Evolutionary conservation across 1,139 yeast genomes (phyloP).

Genomic region (Taphrina deformans): DNA sequence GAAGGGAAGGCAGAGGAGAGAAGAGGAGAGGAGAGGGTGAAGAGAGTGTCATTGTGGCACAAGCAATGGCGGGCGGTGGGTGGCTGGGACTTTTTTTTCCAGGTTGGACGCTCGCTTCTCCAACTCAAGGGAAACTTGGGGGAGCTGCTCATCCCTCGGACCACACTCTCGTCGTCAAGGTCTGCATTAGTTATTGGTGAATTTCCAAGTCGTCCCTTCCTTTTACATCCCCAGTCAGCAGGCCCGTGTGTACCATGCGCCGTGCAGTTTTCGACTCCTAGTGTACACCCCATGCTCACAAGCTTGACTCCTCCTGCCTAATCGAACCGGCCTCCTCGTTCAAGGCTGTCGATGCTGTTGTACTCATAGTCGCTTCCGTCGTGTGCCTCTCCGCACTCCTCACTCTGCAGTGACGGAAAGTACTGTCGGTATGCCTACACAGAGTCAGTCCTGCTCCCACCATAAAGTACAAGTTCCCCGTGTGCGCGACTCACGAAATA

Average conservation of each 20-base stretch:
- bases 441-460: background rate
- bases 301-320: no score
- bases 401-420: slow-evolving; percentile 19
- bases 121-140: no score
- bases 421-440: slow-evolving; percentile 29
- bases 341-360: slow-evolving; percentile 6
- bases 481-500: slow-evolving; percentile 13
- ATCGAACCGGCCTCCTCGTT: slow-evolving; percentile 8
- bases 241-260: no score
- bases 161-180: no score
- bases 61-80: background rate
- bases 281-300: no score
- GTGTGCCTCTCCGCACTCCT: slow-evolving; percentile 16
- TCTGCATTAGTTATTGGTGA: no score
- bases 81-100: background rate
- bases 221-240: no score
- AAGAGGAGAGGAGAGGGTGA: background rate
- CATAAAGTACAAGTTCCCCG: no score
- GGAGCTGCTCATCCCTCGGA: no score
- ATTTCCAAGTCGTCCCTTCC: no score
- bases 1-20: background rate
- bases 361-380: slow-evolving; percentile 12
- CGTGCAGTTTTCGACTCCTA: background rate
- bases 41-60: background rate
- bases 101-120: no score